Percentiles rank a stretch among this genome's conserved stretches.
These are phyloP conservation scores for Phytophthora agathidicida DNA, from an alignment of 352 stramenopile species.

Conservation along the genomic window DNA sequence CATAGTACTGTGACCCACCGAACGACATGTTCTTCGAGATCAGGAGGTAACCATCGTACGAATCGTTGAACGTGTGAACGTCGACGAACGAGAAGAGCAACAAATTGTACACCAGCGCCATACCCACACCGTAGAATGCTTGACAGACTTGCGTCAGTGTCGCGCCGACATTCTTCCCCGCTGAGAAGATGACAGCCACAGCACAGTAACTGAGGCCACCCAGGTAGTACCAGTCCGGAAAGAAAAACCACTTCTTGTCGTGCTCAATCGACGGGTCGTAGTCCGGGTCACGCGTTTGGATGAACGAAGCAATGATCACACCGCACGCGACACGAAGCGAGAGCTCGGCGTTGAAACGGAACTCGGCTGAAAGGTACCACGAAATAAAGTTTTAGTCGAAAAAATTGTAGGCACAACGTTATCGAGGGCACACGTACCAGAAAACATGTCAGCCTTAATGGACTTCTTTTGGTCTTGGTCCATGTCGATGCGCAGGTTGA, in stretches of 20 bases:
- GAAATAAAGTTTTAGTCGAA: not conserved
- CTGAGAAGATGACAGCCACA: conserved; percentile 78
- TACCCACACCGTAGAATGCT: conserved; percentile 77
- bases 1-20: conserved; percentile 61
- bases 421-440: conserved; percentile 41
- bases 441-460: conserved; percentile 57
- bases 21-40: conserved; percentile 66
- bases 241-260: conserved; percentile 77
- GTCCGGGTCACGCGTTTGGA: conserved; percentile 62
- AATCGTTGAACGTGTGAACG: conserved; percentile 48
- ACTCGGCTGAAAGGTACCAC: conserved; percentile 46
- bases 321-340: conserved; percentile 69
- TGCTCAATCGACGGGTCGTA: conserved; percentile 49
- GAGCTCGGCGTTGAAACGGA: conserved; percentile 72
- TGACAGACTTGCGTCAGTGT: conserved; percentile 76
- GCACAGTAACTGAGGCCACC: conserved; percentile 72
- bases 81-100: conserved; percentile 59
- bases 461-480: conserved; percentile 62
- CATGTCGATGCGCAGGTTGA: conserved; percentile 74
- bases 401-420: not conserved
- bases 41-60: conserved; percentile 56
- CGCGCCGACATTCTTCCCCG: conserved; percentile 70
- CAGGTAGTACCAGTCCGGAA: conserved; percentile 68
- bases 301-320: conserved; percentile 71
- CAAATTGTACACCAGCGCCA: conserved; percentile 83